Evolutionary conservation across 306 rosid genomes (phyloP).

Genomic region (Trifolium repens): DNA sequence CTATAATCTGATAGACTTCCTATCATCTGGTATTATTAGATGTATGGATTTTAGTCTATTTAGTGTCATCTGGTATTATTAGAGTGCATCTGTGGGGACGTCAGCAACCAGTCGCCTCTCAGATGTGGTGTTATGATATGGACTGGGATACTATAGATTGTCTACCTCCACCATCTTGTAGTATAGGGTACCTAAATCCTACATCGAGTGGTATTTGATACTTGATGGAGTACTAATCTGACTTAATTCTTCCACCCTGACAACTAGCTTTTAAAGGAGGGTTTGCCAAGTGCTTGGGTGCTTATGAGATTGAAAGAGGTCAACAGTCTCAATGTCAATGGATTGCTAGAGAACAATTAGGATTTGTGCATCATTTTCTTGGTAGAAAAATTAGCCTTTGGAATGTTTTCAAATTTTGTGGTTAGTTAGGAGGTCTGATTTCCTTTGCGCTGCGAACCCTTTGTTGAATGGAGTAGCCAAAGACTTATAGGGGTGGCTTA

Average conservation of each 20-base stretch:
- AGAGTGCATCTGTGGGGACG: background rate
- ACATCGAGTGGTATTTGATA: background rate
- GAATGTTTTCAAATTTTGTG: background rate
- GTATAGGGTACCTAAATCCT: background rate
- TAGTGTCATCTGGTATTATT: background rate
- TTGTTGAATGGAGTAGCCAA: background rate
- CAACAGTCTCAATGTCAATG: background rate
- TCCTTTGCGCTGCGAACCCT: background rate
- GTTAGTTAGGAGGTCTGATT: conserved; percentile 5
- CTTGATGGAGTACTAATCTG: background rate
- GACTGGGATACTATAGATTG: background rate
- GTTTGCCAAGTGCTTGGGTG: background rate
- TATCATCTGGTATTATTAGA: background rate
- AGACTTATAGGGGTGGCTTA: background rate
- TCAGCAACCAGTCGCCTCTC: background rate
- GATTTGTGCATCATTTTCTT: background rate
- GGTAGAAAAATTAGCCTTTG: background rate
- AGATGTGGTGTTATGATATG: background rate
- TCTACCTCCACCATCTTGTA: background rate
- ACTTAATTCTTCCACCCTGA: no score
- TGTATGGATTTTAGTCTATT: background rate
- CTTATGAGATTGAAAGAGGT: background rate
- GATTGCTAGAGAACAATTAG: background rate
- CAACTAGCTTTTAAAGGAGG: background rate
- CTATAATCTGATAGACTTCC: background rate